A percentile compares a stretch with the other conserved stretches of the same genome.
Conservation (phyloP, 2,329 filamentous ascomycete genomes). For the Penicillium psychrosexuale region DNA sequence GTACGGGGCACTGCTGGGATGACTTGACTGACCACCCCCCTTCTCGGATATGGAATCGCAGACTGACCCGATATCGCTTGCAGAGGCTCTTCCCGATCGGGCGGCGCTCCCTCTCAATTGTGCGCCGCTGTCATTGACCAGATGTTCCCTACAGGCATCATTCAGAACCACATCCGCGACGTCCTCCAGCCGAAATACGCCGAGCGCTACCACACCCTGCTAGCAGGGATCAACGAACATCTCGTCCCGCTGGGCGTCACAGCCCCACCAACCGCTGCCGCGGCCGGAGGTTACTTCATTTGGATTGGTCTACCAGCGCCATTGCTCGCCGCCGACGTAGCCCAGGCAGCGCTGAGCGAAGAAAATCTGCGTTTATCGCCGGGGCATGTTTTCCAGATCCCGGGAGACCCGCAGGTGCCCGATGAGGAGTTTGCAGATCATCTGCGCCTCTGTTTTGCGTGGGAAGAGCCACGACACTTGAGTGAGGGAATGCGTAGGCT, state of each 20-base stretch:
- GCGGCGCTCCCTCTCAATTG: constrained; percentile 59
- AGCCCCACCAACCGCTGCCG: constrained; percentile 29
- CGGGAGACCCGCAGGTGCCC: constrained; percentile 51
- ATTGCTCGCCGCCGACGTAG: constrained; percentile 56
- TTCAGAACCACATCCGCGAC: constrained; percentile 54
- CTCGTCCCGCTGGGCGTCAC: constrained; percentile 62
- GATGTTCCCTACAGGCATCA: constrained; percentile 50
- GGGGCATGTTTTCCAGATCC: constrained; percentile 68
- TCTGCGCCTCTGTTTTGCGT: constrained; percentile 68
- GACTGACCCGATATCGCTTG: constrained; percentile 12
- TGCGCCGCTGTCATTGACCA: constrained; percentile 56
- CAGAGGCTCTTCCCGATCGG: constrained; percentile 57
- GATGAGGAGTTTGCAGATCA: constrained; percentile 56
- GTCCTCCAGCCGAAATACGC: constrained; percentile 57
- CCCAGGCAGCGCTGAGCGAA: constrained; percentile 56
- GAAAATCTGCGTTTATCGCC: constrained; percentile 66
- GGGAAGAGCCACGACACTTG: constrained; percentile 65
- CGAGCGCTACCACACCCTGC: constrained; percentile 53
- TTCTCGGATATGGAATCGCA: neutral
- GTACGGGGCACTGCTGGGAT: constrained; percentile 41
- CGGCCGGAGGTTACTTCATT: constrained; percentile 80
- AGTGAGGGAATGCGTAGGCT: constrained; percentile 66
- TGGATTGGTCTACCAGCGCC: constrained; percentile 66
- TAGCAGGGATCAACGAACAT: constrained; percentile 56
- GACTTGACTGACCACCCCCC: neutral